phyloP scores from a whole-genome alignment of 352 stramenopile genomes.

The Pythium insidiosum region DNA sequence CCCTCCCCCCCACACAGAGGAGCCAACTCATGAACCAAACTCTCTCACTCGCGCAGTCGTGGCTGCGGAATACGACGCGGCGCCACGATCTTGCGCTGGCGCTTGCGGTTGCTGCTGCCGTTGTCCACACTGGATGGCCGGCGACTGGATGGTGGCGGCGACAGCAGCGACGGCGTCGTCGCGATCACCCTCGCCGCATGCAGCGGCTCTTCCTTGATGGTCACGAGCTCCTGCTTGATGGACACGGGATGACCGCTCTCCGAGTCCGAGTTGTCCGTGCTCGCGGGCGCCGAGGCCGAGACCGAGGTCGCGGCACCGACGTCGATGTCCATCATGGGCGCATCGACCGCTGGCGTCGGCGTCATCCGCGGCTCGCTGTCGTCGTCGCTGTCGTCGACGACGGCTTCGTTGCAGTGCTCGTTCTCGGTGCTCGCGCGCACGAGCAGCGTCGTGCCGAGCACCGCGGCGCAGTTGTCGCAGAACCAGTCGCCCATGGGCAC shows the following conservation, averaged over 20 bases:
- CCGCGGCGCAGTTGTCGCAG: conserved; percentile 28
- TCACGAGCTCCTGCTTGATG: conserved; percentile 5
- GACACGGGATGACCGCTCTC: too few relatives aligned
- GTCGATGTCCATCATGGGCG: conserved; percentile 5
- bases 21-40: too few relatives aligned
- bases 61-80: conserved; percentile 41
- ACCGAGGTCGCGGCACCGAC: too few relatives aligned
- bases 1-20: too few relatives aligned
- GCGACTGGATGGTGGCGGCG: not conserved
- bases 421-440: conserved; percentile 18
- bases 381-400: conserved; percentile 11
- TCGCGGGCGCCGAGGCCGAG: conserved; percentile 2
- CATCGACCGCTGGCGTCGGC: conserved; percentile 3
- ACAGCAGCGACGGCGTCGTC: conserved; percentile 1
- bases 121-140: not conserved
- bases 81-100: conserved; percentile 37
- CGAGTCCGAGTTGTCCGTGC: conserved; percentile 11
- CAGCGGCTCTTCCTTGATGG: conserved; percentile 12
- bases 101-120: conserved; percentile 29
- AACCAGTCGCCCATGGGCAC: conserved; percentile 54
- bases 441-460: conserved; percentile 13
- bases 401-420: conserved; percentile 14
- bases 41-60: not conserved
- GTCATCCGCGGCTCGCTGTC: conserved; percentile 11
- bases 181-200: too few relatives aligned